These are phyloP conservation scores for Aquilaria malaccensis DNA, from an alignment of 345 rosid species.

Conservation along the genomic window DNA sequence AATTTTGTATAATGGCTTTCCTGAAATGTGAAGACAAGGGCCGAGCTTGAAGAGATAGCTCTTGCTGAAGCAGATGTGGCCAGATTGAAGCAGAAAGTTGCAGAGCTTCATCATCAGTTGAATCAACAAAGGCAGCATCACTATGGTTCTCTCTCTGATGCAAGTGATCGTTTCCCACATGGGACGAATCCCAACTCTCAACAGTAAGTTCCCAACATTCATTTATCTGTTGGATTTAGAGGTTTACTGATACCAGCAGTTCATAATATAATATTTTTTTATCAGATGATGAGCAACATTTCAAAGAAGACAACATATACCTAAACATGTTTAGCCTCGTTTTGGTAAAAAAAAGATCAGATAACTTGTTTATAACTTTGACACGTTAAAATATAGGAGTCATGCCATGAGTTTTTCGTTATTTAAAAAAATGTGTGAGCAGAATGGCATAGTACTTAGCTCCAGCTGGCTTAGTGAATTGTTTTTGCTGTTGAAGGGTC, in stretches of 20 bases:
- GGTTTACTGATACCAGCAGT: too few species aligned
- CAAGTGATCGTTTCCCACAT: conserved; percentile 69
- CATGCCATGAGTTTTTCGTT: too few species aligned
- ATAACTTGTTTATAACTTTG: too few species aligned
- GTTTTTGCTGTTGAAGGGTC: not conserved
- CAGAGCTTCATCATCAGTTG: conserved; percentile 97
- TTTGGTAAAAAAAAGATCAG: too few species aligned
- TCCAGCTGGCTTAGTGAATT: not conserved
- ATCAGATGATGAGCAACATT: too few species aligned
- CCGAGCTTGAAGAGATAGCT: conserved; percentile 99
- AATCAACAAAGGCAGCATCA: conserved; percentile 93
- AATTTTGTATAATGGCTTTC: conserved; percentile 21
- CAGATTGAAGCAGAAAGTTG: conserved; percentile 96
- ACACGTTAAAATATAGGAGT: too few species aligned
- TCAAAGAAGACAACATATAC: too few species aligned
- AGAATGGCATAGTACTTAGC: too few species aligned
- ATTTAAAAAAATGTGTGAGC: too few species aligned
- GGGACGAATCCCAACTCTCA: conserved; percentile 69
- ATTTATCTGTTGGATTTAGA: not conserved
- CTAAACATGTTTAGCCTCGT: too few species aligned
- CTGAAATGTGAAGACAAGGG: conserved; percentile 77
- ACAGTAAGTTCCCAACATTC: conserved; percentile 50
- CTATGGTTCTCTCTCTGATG: conserved; percentile 71
- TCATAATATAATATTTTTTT: too few species aligned
- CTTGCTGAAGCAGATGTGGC: conserved; percentile 99